Evolutionary conservation across 495 filamentous ascomycete genomes (phyloP), one percentile per base, ranked within the genome.

Genomic region (Trichoderma asperelloides): DNA sequence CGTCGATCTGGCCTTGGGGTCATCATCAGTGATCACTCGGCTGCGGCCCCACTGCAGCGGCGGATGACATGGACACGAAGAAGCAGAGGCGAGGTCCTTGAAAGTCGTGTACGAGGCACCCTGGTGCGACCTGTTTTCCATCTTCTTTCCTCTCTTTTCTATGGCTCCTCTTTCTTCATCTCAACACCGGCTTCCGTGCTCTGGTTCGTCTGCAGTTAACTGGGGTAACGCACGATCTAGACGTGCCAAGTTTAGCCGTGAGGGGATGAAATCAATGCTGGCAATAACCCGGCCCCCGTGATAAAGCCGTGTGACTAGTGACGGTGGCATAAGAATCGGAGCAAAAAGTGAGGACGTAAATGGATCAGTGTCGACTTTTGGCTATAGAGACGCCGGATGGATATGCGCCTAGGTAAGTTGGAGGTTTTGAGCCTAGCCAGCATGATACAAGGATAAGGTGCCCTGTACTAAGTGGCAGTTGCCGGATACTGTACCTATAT

Each of bases 21-120:
- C 27, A 60, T 30, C 55, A 60, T 60, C 55, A 60, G 55, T 60
- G 55, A 60, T 60, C 55, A 60, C 23, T 60, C 55, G 55, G 55
- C 55, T 60, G 23, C 9, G 30, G 55, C 21, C 55, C 55, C 55
- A 60, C 55, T 25, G 25, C 55, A 9, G 8, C 55, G 55, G 55
- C 27, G 55, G 55, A 25, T 30, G 55, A 60, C 55, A 60, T 60
- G 55, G 55, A 25, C 55, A 60, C 27, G 5, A 30, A 60, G 23
- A 9, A 30, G 11, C 12, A 12, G n/a, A 21, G 55, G 0, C 25
- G 21, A 60, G 9, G 27, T 30, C 23, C 55, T 60, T 23, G 15
- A 60, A 25, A 13, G 12, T 2, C 25, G 27, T 30, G 55, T 28
- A 27, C 55, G 47, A 28, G 55, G 9, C 55, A 28, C 55, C 55